Evolutionary conservation across 2,329 filamentous ascomycete species (phyloP), one percentile per base, ranked within the genome.

Genomic region (Colletotrichum graminicola): DNA sequence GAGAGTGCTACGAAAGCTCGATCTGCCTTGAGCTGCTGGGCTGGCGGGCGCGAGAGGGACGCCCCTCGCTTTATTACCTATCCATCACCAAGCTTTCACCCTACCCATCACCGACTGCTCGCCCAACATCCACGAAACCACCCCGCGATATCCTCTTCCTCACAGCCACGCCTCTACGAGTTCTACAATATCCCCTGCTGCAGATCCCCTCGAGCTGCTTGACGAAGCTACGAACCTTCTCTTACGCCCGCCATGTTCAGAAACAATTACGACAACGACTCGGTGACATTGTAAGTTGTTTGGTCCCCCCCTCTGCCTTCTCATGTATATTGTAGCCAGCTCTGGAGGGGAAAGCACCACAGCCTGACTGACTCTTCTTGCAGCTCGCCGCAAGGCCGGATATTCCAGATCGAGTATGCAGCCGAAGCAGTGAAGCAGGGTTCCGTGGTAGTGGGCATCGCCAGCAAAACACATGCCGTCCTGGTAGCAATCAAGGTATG

Each of bases 211-310:
- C 49, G 18, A 55, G 41, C 65, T 68, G 65, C 65, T 60, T 72
- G 59, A 72, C 69, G 69, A 72, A 72, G 69, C 69, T 72, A 72
- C 69, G 69, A 72, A 54, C 29, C 45, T 54, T 36, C 57, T 60
- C 66, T 60, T 34, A 72, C 65, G 69, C 69, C 69, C 69, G 69
- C 69, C 80, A 98, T 99, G 96, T 99, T 99, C 87, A 91, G 96
- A 85, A 99, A 99, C 89, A 98, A 98, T 86, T 99, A 99, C 89
- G 96, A 99, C 87, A 99, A 99, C 91, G 96, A 99, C 85, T 97
- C 95, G 75, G 95, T 98, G 85, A 99, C 96, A 85, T 99, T 98
- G 94, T 97, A 89, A 85, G 92, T 84, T 80, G 74, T 64, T 72
- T 64, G 60, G 36, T 47, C 68, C 66, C 68, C 65, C 54, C 39